Evolutionary conservation across 768 basidiomycete species (phyloP).

Genomic region (Artomyces pyxidatus): DNA sequence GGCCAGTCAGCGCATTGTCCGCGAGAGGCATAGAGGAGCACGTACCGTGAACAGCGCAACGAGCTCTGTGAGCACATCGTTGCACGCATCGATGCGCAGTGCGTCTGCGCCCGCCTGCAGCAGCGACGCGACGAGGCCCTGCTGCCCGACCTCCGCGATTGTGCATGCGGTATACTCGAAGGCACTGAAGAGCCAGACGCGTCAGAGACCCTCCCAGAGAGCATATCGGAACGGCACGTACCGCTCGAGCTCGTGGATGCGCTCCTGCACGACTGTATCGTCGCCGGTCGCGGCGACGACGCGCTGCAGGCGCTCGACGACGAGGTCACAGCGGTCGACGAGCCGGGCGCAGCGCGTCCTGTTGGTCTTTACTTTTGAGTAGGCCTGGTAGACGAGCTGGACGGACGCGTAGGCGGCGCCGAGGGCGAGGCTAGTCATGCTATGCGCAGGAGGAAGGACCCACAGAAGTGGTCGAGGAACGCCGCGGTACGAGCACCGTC

Average conservation of each 20-base stretch:
- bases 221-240: not conserved
- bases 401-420: conserved; percentile 14
- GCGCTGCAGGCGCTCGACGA: conserved; percentile 11
- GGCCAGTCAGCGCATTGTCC: not conserved
- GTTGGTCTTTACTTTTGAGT: conserved; percentile 14
- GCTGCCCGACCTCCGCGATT: conserved; percentile 11
- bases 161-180: conserved; percentile 10
- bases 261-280: conserved; percentile 2
- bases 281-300: conserved; percentile 5
- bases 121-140: conserved; percentile 10
- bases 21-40: not conserved
- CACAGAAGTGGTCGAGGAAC: too few relatives aligned
- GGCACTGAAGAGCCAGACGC: conserved; percentile 1
- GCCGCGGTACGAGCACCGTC: too few relatives aligned
- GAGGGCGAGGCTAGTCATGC: conserved; percentile 10
- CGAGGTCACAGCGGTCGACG: conserved; percentile 13
- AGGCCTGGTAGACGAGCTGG: conserved; percentile 14
- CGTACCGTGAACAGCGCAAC: conserved; percentile 13
- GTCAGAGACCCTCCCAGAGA: not conserved
- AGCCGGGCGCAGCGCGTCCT: conserved; percentile 15
- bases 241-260: conserved; percentile 11
- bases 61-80: conserved; percentile 12
- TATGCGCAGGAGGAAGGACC: too few relatives aligned
- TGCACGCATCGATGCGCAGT: conserved; percentile 11
- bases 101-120: conserved; percentile 12